These are phyloP conservation scores for Mycena haematopus DNA, from an alignment of 768 basidiomycete genomes.

Conservation along the genomic window DNA sequence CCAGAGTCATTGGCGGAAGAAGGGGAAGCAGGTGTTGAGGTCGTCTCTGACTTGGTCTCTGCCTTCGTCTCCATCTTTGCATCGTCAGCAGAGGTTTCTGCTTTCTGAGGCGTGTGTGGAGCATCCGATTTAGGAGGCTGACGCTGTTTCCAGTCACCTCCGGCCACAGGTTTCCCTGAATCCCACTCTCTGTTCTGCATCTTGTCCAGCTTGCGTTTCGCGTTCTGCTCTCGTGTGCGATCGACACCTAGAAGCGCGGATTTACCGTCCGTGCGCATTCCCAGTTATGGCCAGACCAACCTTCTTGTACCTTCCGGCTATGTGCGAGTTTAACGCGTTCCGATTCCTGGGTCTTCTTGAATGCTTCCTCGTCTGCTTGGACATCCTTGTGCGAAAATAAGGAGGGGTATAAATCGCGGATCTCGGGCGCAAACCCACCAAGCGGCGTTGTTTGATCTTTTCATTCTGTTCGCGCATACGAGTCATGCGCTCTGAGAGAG, in stretches of 20 bases:
- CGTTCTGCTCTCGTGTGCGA: slow-evolving; percentile 77
- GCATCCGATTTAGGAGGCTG: slow-evolving; percentile 22
- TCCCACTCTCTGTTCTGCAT: slow-evolving; percentile 85
- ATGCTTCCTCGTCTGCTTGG: slow-evolving; percentile 81
- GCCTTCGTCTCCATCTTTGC: background rate
- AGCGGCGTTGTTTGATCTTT: slow-evolving; percentile 73
- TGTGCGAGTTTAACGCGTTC: slow-evolving; percentile 66
- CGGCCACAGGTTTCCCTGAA: slow-evolving; percentile 65
- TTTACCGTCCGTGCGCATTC: slow-evolving; percentile 5
- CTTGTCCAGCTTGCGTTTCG: slow-evolving; percentile 83
- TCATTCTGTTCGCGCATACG: slow-evolving; percentile 77
- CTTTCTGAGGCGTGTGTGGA: slow-evolving; percentile 6
- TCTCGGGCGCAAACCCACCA: slow-evolving; percentile 47
- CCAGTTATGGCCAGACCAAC: slow-evolving; percentile 6
- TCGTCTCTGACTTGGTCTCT: slow-evolving; percentile 17
- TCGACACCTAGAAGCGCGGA: slow-evolving; percentile 49
- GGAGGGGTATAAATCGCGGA: slow-evolving; percentile 2
- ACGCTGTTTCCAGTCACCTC: slow-evolving; percentile 39
- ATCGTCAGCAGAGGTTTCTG: slow-evolving; percentile 13
- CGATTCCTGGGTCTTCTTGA: slow-evolving; percentile 69
- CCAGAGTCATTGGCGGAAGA: slow-evolving; percentile 32
- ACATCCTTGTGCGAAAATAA: slow-evolving; percentile 60
- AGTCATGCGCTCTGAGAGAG: slow-evolving; percentile 70
- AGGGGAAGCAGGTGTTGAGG: slow-evolving; percentile 11
- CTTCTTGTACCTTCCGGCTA: slow-evolving; percentile 69